Conservation (phyloP, 805 yeast species). For the Wickerhamomyces pijperi region DNA sequence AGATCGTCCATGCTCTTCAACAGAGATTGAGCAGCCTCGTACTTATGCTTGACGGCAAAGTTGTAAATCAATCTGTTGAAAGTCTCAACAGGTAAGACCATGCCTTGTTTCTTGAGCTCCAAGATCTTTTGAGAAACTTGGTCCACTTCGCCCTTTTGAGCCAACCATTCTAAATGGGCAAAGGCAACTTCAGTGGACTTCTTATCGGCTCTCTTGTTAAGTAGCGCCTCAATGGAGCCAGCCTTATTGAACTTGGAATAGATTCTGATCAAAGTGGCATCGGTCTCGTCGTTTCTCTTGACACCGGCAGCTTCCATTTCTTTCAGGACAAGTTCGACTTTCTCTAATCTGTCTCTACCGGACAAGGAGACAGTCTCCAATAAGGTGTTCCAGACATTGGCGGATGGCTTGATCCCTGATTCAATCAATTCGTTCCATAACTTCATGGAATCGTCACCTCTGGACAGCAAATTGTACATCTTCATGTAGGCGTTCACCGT, state of each 20-base stretch:
- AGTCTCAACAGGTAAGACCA: constrained; percentile 33
- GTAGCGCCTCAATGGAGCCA: constrained; percentile 26
- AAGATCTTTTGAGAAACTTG: constrained; percentile 4
- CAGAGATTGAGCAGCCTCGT: constrained; percentile 35
- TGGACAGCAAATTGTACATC: constrained; percentile 27
- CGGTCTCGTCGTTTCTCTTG: constrained; percentile 35
- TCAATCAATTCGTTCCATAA: constrained; percentile 40
- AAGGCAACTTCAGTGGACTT: constrained; percentile 18
- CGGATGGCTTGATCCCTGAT: constrained; percentile 28
- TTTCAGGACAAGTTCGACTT: constrained; percentile 27
- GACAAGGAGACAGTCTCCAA: constrained; percentile 32
- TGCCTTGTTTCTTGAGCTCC: constrained; percentile 17
- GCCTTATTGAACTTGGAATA: constrained; percentile 33
- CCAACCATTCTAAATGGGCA: constrained; percentile 14
- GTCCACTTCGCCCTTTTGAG: constrained; percentile 6
- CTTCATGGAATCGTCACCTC: constrained; percentile 26
- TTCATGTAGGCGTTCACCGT: constrained; percentile 35
- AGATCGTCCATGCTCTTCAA: constrained; percentile 32
- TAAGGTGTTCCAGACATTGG: constrained; percentile 49
- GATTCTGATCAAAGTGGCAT: constrained; percentile 35
- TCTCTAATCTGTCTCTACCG: constrained; percentile 20
- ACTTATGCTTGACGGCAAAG: constrained; percentile 28
- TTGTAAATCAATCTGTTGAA: constrained; percentile 40
- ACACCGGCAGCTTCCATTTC: constrained; percentile 15
- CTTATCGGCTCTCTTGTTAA: no score